Percentiles rank a stretch among this genome's conserved stretches.
These are phyloP conservation scores for Paragyromitra xinjiangensis DNA, from an alignment of 495 filamentous ascomycete genomes.

Conservation along the genomic window DNA sequence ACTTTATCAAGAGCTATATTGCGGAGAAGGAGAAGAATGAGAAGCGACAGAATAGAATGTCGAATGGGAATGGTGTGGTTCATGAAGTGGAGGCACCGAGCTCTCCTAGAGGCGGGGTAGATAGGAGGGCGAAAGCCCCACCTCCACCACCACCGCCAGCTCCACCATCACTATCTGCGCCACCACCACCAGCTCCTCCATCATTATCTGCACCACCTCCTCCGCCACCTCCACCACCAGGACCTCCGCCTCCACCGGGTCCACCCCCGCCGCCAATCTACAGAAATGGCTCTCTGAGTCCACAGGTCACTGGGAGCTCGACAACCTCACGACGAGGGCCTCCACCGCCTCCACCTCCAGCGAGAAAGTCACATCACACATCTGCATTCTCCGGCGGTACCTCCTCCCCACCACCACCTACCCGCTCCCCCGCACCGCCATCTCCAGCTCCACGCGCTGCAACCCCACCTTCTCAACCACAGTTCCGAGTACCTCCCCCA, in stretches of 20 bases:
- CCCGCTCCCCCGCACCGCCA: slow-evolving; percentile 31
- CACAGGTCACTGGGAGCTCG: slow-evolving; percentile 73
- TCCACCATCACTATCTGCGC: slow-evolving; percentile 54
- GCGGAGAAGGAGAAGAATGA: slow-evolving; percentile 67
- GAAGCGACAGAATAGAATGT: slow-evolving; percentile 89
- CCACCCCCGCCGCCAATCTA: slow-evolving; percentile 30
- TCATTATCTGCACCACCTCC: slow-evolving; percentile 30
- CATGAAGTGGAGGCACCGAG: slow-evolving; percentile 38
- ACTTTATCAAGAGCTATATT: slow-evolving; percentile 93
- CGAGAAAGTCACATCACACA: slow-evolving; percentile 68
- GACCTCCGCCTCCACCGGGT: slow-evolving; percentile 61
- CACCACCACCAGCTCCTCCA: slow-evolving; percentile 60
- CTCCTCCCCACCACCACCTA: slow-evolving; percentile 40
- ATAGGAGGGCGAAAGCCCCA: slow-evolving; percentile 65
- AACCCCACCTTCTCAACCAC: slow-evolving; percentile 31
- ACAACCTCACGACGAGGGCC: slow-evolving; percentile 71
- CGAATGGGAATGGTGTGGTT: slow-evolving; percentile 70
- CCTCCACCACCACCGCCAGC: slow-evolving; percentile 69
- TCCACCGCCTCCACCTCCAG: slow-evolving; percentile 85
- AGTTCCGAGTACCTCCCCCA: slow-evolving; percentile 74
- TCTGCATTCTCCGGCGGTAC: slow-evolving; percentile 37
- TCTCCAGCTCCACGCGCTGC: slow-evolving; percentile 7
- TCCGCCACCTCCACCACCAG: slow-evolving; percentile 58
- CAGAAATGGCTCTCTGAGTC: slow-evolving; percentile 65
- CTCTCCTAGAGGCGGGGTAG: slow-evolving; percentile 52